Percentiles rank a stretch among this genome's conserved stretches.
Evolutionary conservation across 371 early-diverging fungal genomes (phyloP).

Genomic region (Smittium mucronatum): DNA sequence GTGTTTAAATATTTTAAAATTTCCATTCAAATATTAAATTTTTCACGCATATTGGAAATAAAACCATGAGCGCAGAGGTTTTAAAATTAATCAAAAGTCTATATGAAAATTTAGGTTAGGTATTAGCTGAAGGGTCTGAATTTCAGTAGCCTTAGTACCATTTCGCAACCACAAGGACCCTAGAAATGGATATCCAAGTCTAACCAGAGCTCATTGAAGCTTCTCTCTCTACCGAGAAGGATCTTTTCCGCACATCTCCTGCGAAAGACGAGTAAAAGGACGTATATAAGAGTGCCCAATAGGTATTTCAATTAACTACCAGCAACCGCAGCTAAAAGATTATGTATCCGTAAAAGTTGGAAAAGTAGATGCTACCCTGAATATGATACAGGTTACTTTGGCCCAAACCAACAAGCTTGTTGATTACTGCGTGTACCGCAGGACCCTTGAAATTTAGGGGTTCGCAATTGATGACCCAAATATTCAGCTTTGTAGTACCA

Average conservation of each 20-base stretch:
- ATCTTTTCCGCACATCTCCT: background rate
- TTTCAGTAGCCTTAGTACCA: background rate
- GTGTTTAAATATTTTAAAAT: background rate
- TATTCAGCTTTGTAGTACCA: background rate
- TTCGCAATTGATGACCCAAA: background rate
- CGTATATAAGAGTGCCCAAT: background rate
- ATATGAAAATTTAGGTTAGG: background rate
- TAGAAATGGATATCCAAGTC: background rate
- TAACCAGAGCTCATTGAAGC: background rate
- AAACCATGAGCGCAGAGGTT: background rate
- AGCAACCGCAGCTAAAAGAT: background rate
- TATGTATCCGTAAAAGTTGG: background rate
- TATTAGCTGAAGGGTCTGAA: background rate
- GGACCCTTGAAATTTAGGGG: background rate
- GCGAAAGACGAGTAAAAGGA: background rate
- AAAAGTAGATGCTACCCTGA: background rate
- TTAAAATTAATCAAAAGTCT: background rate
- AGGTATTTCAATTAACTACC: background rate
- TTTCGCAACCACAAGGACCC: background rate
- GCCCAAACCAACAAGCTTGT: background rate
- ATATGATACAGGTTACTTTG: background rate
- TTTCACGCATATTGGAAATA: background rate
- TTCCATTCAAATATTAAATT: background rate
- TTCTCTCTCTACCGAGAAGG: background rate
- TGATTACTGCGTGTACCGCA: background rate